Base-by-base conservation (phyloP, 1,284 basidiomycete genomes). In the Inonotus hispidus region DNA sequence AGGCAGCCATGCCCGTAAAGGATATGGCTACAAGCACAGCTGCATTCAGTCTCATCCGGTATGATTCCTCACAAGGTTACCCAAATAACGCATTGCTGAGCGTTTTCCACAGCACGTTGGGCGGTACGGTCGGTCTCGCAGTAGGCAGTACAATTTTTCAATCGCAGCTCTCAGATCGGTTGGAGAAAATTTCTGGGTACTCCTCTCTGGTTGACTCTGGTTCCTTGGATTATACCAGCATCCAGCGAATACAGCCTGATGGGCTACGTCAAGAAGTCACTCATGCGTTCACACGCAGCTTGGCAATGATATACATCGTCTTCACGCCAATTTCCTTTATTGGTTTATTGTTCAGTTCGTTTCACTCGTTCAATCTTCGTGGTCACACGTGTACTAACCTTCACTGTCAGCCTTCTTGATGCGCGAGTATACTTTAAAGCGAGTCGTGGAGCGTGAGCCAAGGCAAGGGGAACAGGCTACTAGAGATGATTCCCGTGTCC, bases 11-110 rank as follows among this genome's bases (percentile, higher is more conserved):
- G 75, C 79, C 79, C n/a, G 27, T 75, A 6, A 72, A 72, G 35
- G 76, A 79, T 56, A 77, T 78, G 72, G 86, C 64, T 6, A 75
- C 73, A 0, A 66, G 73, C 8, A 79, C 76, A 7, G 72, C 75
- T 0, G 70, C 70, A 1, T 66, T 71, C 13, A 60, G 74, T 38
- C 68, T 79, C 7, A 49, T 76, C 46, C 67, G 70, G 46, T 70
- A 66, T 5, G 68, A 73, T 57, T 65, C 64, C 3, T 64, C 74
- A 32, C 65, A 63, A 2, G 27, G 27, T 2, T 50, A 27, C n/a
- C n/a, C n/a, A n/a, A n/a, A n/a, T 37, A 19, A 25, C 23, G 21
- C 5, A 6, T 49, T 49, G 14, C 41, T 43, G 16, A 19, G 2
- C 68, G n/a, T 3, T 4, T 53, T 13, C 29, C 46, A 11, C 19